phyloP scores from a whole-genome alignment of 345 rosid genomes.

The Lepidium aucheri region DNA sequence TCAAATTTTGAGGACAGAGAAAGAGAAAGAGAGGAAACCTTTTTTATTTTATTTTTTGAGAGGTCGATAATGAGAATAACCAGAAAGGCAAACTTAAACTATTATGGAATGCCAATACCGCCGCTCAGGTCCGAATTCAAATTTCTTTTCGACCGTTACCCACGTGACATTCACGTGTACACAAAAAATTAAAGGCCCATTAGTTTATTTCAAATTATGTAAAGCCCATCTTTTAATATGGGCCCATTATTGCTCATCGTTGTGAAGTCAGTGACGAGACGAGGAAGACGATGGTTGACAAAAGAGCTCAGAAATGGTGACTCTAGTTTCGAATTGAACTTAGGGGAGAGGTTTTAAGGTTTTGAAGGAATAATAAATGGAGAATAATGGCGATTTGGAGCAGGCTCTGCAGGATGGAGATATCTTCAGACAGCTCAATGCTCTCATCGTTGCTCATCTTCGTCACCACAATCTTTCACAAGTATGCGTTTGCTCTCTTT shows the following conservation, averaged over 20 bases:
- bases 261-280: neutral
- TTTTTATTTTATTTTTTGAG: neutral
- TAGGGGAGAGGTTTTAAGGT: neutral
- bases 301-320: constrained; percentile 3
- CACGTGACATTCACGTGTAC: constrained; percentile 27
- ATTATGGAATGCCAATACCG: constrained; percentile 13
- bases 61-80: constrained; percentile 19
- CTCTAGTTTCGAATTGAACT: constrained; percentile 9
- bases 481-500: constrained; percentile 24
- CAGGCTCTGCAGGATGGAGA: constrained; percentile 64
- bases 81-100: constrained; percentile 1
- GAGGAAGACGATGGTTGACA: neutral
- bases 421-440: constrained; percentile 54
- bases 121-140: constrained; percentile 52
- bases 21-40: neutral
- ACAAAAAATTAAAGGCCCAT: neutral
- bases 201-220: neutral
- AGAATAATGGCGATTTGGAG: constrained; percentile 38
- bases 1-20: constrained; percentile 18
- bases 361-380: constrained; percentile 23
- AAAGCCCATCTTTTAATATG: neutral
- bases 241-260: neutral
- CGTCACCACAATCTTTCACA: constrained; percentile 69
- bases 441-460: constrained; percentile 82
- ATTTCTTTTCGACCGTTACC: constrained; percentile 19